These are phyloP conservation scores for Aspergillus sp. DNA, from an alignment of 2,329 filamentous ascomycete species.

Conservation along the genomic window DNA sequence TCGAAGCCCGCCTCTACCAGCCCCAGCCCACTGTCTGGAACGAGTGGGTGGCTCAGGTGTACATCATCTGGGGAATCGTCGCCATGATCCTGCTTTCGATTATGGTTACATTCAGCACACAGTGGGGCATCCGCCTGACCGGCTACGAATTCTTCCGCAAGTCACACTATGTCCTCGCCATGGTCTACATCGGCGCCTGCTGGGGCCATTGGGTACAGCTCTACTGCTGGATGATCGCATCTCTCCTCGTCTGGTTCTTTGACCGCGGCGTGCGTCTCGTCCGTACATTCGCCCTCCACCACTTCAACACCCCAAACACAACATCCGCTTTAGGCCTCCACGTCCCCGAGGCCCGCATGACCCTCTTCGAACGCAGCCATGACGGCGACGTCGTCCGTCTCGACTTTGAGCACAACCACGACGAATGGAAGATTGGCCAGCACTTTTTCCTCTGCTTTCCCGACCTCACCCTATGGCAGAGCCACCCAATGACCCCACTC, in stretches of 20 bases:
- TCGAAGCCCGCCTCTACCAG: conserved; percentile 70
- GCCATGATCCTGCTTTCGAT: conserved; percentile 68
- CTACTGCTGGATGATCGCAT: conserved; percentile 70
- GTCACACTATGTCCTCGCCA: conserved; percentile 72
- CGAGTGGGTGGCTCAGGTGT: conserved; percentile 65
- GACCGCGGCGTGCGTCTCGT: conserved; percentile 65
- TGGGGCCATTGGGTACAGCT: conserved; percentile 75
- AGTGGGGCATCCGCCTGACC: conserved; percentile 64
- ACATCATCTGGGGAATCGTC: conserved; percentile 75
- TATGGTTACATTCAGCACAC: conserved; percentile 64
- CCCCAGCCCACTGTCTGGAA: conserved; percentile 67
- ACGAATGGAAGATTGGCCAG: conserved; percentile 68
- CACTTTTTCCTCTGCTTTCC: conserved; percentile 74
- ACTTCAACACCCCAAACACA: conserved; percentile 46
- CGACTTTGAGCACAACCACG: conserved; percentile 66
- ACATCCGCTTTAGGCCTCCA: conserved; percentile 55
- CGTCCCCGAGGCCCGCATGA: conserved; percentile 56
- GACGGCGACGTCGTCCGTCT: conserved; percentile 67
- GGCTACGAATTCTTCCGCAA: conserved; percentile 82
- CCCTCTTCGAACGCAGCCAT: conserved; percentile 60
- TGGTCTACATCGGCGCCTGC: conserved; percentile 75
- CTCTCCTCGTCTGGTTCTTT: conserved; percentile 66
- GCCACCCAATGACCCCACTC: conserved; percentile 71
- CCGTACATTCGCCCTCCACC: conserved; percentile 65
- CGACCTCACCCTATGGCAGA: conserved; percentile 70